phyloP scores from a whole-genome alignment of 768 basidiomycete genomes.

The Tubosaeta sp. region DNA sequence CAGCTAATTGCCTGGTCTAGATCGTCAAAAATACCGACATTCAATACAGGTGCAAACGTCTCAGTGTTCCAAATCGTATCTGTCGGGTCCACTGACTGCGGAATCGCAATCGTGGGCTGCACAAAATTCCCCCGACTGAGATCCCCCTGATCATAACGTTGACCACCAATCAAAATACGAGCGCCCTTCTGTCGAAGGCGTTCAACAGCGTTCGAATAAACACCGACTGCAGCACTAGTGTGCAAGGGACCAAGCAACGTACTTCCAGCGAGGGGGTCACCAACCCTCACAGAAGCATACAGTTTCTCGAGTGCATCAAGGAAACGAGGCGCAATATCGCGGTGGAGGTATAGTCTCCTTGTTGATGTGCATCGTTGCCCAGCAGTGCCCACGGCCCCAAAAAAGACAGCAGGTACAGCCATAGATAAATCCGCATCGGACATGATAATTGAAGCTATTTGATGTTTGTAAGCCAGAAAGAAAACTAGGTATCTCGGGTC shows the following conservation, averaged over 20 bases:
- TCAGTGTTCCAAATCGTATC: constrained; percentile 72
- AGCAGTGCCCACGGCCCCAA: constrained; percentile 86
- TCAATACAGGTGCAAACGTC: constrained; percentile 86
- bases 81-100: constrained; percentile 48
- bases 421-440: constrained; percentile 89
- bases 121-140: constrained; percentile 81
- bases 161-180: constrained; percentile 73
- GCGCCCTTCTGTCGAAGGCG: constrained; percentile 64
- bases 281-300: constrained; percentile 69
- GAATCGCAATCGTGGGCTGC: constrained; percentile 78
- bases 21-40: constrained; percentile 81
- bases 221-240: constrained; percentile 58
- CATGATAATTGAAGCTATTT: constrained; percentile 83
- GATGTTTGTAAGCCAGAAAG: constrained; percentile 11
- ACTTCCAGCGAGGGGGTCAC: constrained; percentile 73
- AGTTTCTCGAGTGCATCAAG: constrained; percentile 67
- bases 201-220: constrained; percentile 59
- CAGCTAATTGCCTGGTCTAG: constrained; percentile 82
- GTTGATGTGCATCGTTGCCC: constrained; percentile 86
- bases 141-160: constrained; percentile 45
- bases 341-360: constrained; percentile 85
- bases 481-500: constrained; percentile 16
- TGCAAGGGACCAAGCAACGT: constrained; percentile 90
- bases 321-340: constrained; percentile 70
- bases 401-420: constrained; percentile 87